Conservation (phyloP, 495 filamentous ascomycete genomes). For the Xylaria curta region DNA sequence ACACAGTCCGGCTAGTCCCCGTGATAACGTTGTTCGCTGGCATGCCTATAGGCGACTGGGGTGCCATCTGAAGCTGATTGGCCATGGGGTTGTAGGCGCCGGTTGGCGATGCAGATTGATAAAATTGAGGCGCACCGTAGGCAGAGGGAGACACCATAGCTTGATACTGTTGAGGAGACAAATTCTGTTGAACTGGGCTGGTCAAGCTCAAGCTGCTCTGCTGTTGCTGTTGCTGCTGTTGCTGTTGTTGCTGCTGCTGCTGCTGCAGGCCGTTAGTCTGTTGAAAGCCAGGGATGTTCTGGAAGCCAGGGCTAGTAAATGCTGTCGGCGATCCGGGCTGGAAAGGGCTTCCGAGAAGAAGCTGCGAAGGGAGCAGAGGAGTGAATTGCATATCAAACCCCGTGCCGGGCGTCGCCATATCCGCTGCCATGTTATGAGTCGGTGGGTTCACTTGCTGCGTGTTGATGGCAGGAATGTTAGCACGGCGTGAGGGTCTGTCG, state of each 20-base stretch:
- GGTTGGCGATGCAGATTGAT: constrained; percentile 85
- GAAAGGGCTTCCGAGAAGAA: constrained; percentile 94
- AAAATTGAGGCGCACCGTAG: constrained; percentile 75
- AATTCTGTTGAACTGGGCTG: constrained; percentile 57
- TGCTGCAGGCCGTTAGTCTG: constrained; percentile 58
- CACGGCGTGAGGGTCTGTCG: constrained; percentile 79
- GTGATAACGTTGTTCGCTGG: constrained; percentile 81
- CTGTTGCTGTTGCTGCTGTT: constrained; percentile 28
- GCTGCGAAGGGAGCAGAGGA: constrained; percentile 89
- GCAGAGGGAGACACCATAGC: constrained; percentile 77
- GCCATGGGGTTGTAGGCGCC: constrained; percentile 71
- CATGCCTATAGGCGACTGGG: constrained; percentile 72
- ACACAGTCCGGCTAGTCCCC: constrained; percentile 94
- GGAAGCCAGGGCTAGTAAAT: constrained; percentile 90
- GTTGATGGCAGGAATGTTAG: constrained; percentile 93
- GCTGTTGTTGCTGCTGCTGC: constrained; percentile 50
- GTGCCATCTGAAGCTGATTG: constrained; percentile 60
- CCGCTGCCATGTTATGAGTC: constrained; percentile 56
- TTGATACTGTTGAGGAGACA: constrained; percentile 79
- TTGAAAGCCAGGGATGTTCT: constrained; percentile 78
- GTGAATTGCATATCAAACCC: constrained; percentile 98
- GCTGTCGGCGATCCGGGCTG: constrained; percentile 91
- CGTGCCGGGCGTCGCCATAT: constrained; percentile 85
- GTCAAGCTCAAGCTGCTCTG: constrained; percentile 41
- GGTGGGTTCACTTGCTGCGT: constrained; percentile 63